Evolutionary conservation across 768 basidiomycete species (phyloP).

Genomic region (Hypsizygus marmoreus): DNA sequence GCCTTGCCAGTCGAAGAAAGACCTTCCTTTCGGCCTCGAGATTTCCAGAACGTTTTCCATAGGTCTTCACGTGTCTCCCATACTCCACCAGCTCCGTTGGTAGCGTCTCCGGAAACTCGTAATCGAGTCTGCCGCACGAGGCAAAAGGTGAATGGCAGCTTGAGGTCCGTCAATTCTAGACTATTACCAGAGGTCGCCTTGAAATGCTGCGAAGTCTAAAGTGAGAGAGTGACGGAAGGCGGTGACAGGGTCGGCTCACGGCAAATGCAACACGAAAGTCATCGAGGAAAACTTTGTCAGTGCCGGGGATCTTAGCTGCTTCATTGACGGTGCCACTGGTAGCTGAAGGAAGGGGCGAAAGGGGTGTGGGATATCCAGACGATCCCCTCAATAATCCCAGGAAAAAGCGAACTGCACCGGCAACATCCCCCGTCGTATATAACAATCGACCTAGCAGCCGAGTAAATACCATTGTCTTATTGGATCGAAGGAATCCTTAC

Average conservation of each 20-base stretch:
- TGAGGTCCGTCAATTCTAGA: constrained; percentile 44
- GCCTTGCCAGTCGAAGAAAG: constrained; percentile 61
- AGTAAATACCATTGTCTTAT: neutral
- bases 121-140: constrained; percentile 56
- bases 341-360: constrained; percentile 8
- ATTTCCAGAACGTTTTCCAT: constrained; percentile 65
- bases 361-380: constrained; percentile 5
- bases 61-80: constrained; percentile 70
- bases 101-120: constrained; percentile 54
- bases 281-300: constrained; percentile 76
- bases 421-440: constrained; percentile 87
- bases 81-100: constrained; percentile 40
- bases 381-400: constrained; percentile 63
- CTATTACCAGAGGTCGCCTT: constrained; percentile 55
- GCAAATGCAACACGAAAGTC: constrained; percentile 88
- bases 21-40: constrained; percentile 51
- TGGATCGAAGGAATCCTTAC: constrained; percentile 34
- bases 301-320: constrained; percentile 31
- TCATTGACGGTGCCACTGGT: constrained; percentile 20
- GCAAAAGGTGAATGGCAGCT: constrained; percentile 70
- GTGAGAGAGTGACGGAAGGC: constrained; percentile 1
- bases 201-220: constrained; percentile 60
- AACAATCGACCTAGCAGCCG: constrained; percentile 69
- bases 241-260: constrained; percentile 42
- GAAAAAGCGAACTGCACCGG: constrained; percentile 77